A percentile compares a stretch with the other conserved stretches of the same genome.
phyloP scores from a whole-genome alignment of 2,329 filamentous ascomycete genomes.

The Fusarium beomiforme region DNA sequence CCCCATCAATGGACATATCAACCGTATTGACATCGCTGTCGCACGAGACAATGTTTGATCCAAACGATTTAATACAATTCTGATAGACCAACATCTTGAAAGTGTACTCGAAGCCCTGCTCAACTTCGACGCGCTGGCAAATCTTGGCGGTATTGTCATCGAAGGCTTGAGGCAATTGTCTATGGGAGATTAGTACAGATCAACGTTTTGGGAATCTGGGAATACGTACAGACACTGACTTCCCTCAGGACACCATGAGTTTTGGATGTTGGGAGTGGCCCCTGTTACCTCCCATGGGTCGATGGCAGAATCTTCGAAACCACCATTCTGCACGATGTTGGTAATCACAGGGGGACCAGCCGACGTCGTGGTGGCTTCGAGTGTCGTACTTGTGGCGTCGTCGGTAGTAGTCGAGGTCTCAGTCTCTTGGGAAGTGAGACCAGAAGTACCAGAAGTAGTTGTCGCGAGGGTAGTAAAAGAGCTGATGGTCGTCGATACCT shows the following conservation, averaged over 20 bases:
- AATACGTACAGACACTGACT: neutral
- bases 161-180: neutral
- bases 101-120: neutral
- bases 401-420: neutral
- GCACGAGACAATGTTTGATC: accelerated
- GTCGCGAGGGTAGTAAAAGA: neutral
- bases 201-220: accelerated
- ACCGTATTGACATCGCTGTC: neutral
- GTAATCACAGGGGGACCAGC: neutral
- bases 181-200: neutral
- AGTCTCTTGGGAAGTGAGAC: neutral
- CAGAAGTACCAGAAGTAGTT: neutral
- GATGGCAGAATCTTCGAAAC: neutral
- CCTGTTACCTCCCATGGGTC: neutral
- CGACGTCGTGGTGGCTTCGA: neutral
- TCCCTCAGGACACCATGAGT: neutral
- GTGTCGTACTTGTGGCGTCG: neutral
- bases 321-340: neutral
- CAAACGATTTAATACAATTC: neutral
- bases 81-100: neutral
- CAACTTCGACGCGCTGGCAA: neutral
- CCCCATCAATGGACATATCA: neutral
- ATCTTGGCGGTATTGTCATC: neutral
- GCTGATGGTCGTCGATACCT: neutral
- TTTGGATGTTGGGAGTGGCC: accelerated